Conservation (phyloP, 1,284 basidiomycete genomes). For the Pholiota adiposa region DNA sequence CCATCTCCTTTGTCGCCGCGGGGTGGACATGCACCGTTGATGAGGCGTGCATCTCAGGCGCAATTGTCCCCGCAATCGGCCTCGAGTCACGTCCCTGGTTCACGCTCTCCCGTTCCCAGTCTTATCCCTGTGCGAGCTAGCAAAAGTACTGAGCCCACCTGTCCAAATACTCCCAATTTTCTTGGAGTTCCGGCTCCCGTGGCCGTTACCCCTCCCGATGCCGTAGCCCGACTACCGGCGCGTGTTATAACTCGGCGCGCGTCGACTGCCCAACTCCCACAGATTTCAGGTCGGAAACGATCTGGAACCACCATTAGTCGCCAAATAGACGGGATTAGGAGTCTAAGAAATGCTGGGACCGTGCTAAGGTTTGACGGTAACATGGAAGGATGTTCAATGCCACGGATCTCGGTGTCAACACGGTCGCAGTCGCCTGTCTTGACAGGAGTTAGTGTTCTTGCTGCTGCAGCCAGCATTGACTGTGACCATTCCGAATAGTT, state of each 20-base stretch:
- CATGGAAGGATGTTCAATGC: background rate
- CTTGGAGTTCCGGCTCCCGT: background rate
- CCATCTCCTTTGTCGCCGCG: constrained; percentile 23
- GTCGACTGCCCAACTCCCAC: constrained; percentile 19
- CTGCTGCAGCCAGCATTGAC: constrained; percentile 38
- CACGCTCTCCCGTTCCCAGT: constrained; percentile 18
- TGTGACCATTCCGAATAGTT: background rate
- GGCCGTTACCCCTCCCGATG: background rate
- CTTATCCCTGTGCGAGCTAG: constrained; percentile 23
- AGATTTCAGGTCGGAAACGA: constrained; percentile 26
- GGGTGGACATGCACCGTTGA: constrained; percentile 12
- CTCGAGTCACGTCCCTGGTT: background rate
- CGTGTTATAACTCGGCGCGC: constrained; percentile 13
- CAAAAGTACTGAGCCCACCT: background rate
- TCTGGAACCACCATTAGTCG: constrained; percentile 28
- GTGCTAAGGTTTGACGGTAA: constrained; percentile 9
- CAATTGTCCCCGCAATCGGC: constrained; percentile 19
- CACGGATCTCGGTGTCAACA: background rate
- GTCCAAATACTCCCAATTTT: background rate
- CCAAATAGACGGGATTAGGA: background rate
- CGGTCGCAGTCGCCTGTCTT: background rate
- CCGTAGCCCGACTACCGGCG: background rate
- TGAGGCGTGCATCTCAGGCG: constrained; percentile 25
- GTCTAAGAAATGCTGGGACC: constrained; percentile 3
- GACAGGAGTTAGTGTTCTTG: constrained; percentile 28